Conservation (phyloP, 2,329 filamentous ascomycete genomes). For the Chaetothyriales sp. region DNA sequence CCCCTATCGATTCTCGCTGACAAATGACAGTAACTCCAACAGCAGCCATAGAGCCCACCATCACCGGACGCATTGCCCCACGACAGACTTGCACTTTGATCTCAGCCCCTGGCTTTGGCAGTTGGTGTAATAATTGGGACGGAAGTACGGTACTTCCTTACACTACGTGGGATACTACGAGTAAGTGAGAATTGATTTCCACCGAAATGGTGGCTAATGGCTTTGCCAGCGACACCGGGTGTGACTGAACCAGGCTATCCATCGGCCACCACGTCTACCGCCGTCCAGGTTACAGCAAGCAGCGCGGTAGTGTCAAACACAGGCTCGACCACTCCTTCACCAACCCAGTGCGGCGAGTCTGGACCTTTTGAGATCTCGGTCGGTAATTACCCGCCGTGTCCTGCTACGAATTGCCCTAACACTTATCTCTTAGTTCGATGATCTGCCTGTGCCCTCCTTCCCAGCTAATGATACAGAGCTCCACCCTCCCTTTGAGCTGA, state of each 20-base stretch:
- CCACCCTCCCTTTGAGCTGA: constrained; percentile 32
- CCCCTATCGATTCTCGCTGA: background rate
- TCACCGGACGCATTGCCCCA: constrained; percentile 5
- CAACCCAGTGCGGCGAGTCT: constrained; percentile 10
- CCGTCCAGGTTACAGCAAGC: background rate
- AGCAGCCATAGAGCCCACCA: background rate
- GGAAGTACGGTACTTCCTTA: constrained; percentile 10
- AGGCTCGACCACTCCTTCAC: constrained; percentile 1
- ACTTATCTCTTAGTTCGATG: constrained; percentile 18
- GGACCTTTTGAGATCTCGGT: constrained; percentile 12
- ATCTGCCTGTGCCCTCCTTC: constrained; percentile 16
- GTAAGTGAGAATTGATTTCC: constrained; percentile 5
- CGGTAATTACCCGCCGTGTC: background rate
- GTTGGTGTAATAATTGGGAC: constrained; percentile 18
- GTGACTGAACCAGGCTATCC: background rate
- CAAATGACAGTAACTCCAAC: background rate
- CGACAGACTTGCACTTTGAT: constrained; percentile 18
- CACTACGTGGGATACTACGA: constrained; percentile 15
- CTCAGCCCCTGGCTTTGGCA: constrained; percentile 13
- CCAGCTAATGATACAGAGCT: constrained; percentile 19
- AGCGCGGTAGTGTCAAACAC: constrained; percentile 2
- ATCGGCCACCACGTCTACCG: constrained; percentile 1
- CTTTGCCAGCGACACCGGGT: background rate
- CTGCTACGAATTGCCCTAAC: background rate
- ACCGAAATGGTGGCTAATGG: constrained; percentile 2